Evolutionary conservation across 176 grass and related monocot genomes (phyloP), one percentile per base, ranked within the genome.

Genomic region (Aegilops speltoides): DNA sequence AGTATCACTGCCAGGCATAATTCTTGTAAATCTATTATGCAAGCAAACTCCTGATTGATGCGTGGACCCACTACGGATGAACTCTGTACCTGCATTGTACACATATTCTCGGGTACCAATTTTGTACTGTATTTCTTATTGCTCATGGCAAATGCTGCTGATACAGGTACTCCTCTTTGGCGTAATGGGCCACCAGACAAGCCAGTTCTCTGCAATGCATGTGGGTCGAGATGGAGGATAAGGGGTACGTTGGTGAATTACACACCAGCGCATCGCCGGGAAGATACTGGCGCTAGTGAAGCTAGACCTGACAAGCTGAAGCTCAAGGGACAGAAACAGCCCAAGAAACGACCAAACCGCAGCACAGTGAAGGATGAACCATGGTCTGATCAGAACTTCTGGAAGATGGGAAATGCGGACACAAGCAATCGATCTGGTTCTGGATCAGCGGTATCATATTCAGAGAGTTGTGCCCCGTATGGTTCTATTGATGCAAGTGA

Each of bases 111-210:
- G 20, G 20, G 13, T 50, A 76, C 61, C 11, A 32, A 23, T 63
- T 87, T 84, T 76, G 10, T 41, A 65, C 37, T 71, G 4, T 28
- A 26, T 88, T 79, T 89, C 34, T n/a, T 64, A 46, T 76, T 82
- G 29, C 72, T 88, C 19, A 76, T 78, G 46, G 11, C 23, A 78
- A 89, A 78, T 87, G 61, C 13, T 91, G 59, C 50, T 54, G 50
- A n/a, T 79, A 89, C 92, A 98, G 96, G 93, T 79, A 98, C 96
- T 78, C 96, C 96, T 61, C 93, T 98, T 60, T 98, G 96, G 96
- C 86, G 96, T 28, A 98, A 98, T 89, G 96, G 96, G 32, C 96
- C 96, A 64, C 84, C 93, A 76, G 92, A 98, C 71, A 98, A 98
- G 76, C 96, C 96, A 57, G 96, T 98, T 76, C 86, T 98, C 43